Evolutionary conservation across 257 asterid species (phyloP).

Genomic region (Primulina tabacum): DNA sequence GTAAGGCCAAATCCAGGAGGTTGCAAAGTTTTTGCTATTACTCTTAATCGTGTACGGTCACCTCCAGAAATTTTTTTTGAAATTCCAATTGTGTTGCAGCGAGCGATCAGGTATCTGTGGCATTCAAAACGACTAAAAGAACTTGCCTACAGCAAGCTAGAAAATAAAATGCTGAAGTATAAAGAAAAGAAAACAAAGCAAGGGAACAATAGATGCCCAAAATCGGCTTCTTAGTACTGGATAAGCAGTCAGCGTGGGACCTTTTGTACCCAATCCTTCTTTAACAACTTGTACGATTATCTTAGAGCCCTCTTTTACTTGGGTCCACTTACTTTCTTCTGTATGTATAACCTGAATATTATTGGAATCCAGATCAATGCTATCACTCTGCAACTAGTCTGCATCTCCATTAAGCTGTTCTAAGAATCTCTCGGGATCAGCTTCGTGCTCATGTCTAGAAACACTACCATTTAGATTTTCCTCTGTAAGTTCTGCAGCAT

Average conservation of each 20-base stretch:
- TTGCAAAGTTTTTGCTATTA: too few species aligned
- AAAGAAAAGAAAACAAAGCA: slow-evolving; percentile 25
- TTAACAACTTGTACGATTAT: slow-evolving; percentile 92
- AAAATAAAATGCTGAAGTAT: slow-evolving; percentile 28
- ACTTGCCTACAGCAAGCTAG: slow-evolving; percentile 18
- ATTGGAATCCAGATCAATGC: slow-evolving; percentile 26
- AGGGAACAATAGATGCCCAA: slow-evolving; percentile 62
- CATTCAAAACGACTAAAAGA: slow-evolving; percentile 22
- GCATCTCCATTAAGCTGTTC: slow-evolving; percentile 40
- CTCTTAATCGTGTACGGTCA: too few species aligned
- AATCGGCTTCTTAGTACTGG: slow-evolving; percentile 91
- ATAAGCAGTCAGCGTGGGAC: slow-evolving; percentile 89
- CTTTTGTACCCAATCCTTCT: slow-evolving; percentile 95
- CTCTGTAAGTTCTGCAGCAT: slow-evolving; percentile 42
- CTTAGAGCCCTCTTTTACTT: slow-evolving; percentile 73
- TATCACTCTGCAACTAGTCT: slow-evolving; percentile 30
- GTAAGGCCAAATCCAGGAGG: too few species aligned
- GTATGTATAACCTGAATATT: slow-evolving; percentile 2
- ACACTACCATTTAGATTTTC: slow-evolving; percentile 62
- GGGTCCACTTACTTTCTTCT: slow-evolving; percentile 55
- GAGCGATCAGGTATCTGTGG: too few species aligned
- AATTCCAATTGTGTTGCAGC: too few species aligned
- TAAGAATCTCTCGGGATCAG: slow-evolving; percentile 32
- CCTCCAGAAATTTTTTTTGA: too few species aligned
- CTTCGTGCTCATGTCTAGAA: slow-evolving; percentile 37